phyloP scores from a whole-genome alignment of 2,329 filamentous ascomycete species.

The Aschersonia sp. region DNA sequence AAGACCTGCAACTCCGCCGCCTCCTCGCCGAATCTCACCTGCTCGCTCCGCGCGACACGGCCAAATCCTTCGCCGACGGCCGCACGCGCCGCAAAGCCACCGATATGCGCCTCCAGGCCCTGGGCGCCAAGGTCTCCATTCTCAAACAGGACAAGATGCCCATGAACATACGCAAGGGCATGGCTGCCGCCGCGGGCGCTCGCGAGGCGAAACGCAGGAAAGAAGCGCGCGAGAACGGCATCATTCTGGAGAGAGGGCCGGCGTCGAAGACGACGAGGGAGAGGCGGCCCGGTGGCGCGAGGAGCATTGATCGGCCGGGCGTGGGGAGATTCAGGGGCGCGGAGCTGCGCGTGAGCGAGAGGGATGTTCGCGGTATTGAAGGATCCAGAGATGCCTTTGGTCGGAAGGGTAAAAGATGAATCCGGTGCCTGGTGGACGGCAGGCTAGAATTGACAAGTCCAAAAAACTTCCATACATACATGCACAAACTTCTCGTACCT shows the following conservation, averaged over 20 bases:
- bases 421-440: no score
- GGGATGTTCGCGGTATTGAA: conserved; percentile 61
- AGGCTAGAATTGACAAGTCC: no score
- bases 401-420: conserved; percentile 17
- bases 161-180: conserved; percentile 75
- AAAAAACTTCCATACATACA: no score
- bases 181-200: conserved; percentile 47
- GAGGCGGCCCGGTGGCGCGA: conserved; percentile 37
- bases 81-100: conserved; percentile 67
- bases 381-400: conserved; percentile 31
- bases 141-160: conserved; percentile 79
- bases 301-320: conserved; percentile 62
- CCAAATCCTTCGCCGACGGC: conserved; percentile 39
- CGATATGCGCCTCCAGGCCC: conserved; percentile 67
- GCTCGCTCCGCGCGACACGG: conserved; percentile 39
- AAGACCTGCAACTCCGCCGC: conserved; percentile 84
- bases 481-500: no score
- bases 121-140: conserved; percentile 66
- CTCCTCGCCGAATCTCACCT: conserved; percentile 87
- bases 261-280: conserved; percentile 22
- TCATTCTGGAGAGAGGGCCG: conserved; percentile 59
- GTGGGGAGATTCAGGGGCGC: conserved; percentile 73
- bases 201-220: conserved; percentile 58
- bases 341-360: conserved; percentile 62
- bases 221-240: conserved; percentile 80